Evolutionary conservation across 1,284 basidiomycete genomes (phyloP).

Genomic region (Microbotryum saponariae): DNA sequence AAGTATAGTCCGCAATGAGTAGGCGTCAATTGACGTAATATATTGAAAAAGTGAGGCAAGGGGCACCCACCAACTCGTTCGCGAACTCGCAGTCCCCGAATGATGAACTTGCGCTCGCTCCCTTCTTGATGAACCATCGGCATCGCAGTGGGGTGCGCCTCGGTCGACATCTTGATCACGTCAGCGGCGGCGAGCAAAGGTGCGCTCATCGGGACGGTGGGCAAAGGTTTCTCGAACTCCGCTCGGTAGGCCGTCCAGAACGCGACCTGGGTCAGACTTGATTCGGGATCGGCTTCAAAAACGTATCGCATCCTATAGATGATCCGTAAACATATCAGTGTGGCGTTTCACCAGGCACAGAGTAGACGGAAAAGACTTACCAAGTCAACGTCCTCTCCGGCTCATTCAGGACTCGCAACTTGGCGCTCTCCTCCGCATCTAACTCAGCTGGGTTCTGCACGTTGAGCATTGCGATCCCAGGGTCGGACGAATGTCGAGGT

Average conservation of each 20-base stretch:
- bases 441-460: background rate
- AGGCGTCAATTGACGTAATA: no score
- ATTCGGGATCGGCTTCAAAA: constrained; percentile 60
- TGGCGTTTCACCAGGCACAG: no score
- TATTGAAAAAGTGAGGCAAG: background rate
- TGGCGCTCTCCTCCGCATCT: background rate
- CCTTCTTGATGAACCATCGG: constrained; percentile 66
- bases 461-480: background rate
- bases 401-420: constrained; percentile 4
- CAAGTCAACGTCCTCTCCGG: constrained; percentile 51
- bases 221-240: constrained; percentile 36
- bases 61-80: constrained; percentile 8
- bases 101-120: constrained; percentile 62
- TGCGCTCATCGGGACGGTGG: constrained; percentile 45
- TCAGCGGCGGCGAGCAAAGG: constrained; percentile 68
- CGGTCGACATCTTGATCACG: constrained; percentile 74
- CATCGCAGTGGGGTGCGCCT: constrained; percentile 66
- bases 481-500: background rate
- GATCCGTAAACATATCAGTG: no score
- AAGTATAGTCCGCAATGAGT: no score
- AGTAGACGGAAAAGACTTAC: constrained; percentile 43
- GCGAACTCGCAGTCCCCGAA: constrained; percentile 61
- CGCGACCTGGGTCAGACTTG: constrained; percentile 77
- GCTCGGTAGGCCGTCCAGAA: constrained; percentile 83
- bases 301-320: constrained; percentile 65